These are phyloP conservation scores for Prunus yedoensis DNA, from an alignment of 331 rosid species.

Conservation along the genomic window DNA sequence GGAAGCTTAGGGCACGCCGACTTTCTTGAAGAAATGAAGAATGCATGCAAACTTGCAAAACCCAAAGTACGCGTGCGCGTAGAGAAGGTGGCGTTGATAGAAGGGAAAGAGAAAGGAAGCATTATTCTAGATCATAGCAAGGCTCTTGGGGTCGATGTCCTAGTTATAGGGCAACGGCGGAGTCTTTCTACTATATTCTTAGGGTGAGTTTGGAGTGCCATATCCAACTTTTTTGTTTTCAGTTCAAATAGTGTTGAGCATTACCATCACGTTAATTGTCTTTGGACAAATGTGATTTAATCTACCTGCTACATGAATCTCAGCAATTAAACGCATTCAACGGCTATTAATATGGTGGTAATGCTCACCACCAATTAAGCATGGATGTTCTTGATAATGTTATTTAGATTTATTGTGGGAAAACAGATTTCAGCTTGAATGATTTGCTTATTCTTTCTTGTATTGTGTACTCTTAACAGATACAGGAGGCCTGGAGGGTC, in stretches of 20 bases:
- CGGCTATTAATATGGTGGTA: too few relatives aligned
- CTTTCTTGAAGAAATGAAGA: constrained; percentile 74
- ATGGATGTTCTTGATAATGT: too few relatives aligned
- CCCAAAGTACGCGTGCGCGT: constrained; percentile 44
- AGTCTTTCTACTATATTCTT: constrained; percentile 62
- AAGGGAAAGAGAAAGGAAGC: constrained; percentile 55
- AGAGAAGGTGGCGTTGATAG: constrained; percentile 40
- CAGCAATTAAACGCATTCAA: too few relatives aligned
- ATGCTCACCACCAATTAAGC: background rate
- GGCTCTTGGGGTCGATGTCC: constrained; percentile 43
- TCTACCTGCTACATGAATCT: too few relatives aligned
- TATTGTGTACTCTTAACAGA: constrained; percentile 28
- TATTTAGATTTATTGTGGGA: too few relatives aligned
- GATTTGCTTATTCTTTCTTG: background rate
- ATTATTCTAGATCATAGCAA: constrained; percentile 46
- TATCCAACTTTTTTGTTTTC: too few relatives aligned
- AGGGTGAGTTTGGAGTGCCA: constrained; percentile 44
- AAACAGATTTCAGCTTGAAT: background rate
- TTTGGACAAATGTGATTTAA: too few relatives aligned
- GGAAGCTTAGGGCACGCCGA: constrained; percentile 33
- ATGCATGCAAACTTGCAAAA: constrained; percentile 39
- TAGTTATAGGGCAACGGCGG: constrained; percentile 65
- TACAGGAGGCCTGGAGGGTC: constrained; percentile 49
- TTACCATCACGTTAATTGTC: too few relatives aligned
- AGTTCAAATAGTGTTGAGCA: too few relatives aligned